Percentiles rank a stretch among this genome's conserved stretches.
These are phyloP conservation scores for Cryptococcus depauperatus DNA, from an alignment of 1,284 basidiomycete genomes.

Conservation along the genomic window DNA sequence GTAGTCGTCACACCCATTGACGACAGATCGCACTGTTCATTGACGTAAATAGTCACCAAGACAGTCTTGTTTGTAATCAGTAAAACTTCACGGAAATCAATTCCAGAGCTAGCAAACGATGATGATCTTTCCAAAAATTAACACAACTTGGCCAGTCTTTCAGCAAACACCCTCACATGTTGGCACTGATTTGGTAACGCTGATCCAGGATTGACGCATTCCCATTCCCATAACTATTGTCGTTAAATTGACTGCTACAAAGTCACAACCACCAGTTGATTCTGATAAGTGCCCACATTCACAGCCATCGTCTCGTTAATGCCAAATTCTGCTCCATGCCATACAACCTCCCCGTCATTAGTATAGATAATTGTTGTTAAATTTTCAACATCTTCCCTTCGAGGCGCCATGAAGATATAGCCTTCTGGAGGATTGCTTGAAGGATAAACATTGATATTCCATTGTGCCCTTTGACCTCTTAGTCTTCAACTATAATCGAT, in stretches of 20 bases:
- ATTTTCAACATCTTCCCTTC: constrained; percentile 18
- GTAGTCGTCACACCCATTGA: constrained; percentile 10
- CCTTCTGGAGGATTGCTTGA: constrained; percentile 6
- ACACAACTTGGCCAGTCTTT: constrained; percentile 5
- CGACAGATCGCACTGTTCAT: constrained; percentile 20
- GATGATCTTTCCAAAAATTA: constrained; percentile 4
- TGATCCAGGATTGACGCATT: constrained; percentile 21
- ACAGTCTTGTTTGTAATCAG: constrained; percentile 36
- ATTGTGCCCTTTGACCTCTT: constrained; percentile 9
- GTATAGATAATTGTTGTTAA: constrained; percentile 22
- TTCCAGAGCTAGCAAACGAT: constrained; percentile 10
- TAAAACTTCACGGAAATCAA: constrained; percentile 26
- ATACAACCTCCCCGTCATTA: constrained; percentile 28
- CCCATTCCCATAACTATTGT: constrained; percentile 23
- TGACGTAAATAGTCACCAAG: constrained; percentile 26
- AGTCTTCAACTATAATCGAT: background rate
- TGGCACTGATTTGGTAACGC: constrained; percentile 25
- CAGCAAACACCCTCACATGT: constrained; percentile 10
- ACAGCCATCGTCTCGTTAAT: constrained; percentile 28
- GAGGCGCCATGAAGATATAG: constrained; percentile 25
- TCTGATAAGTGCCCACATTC: constrained; percentile 16
- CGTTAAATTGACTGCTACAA: constrained; percentile 27
- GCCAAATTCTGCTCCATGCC: constrained; percentile 23
- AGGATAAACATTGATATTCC: constrained; percentile 20
- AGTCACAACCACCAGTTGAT: constrained; percentile 21